phyloP scores from a whole-genome alignment of 2,329 filamentous ascomycete species.

The Aphanocladium album region DNA sequence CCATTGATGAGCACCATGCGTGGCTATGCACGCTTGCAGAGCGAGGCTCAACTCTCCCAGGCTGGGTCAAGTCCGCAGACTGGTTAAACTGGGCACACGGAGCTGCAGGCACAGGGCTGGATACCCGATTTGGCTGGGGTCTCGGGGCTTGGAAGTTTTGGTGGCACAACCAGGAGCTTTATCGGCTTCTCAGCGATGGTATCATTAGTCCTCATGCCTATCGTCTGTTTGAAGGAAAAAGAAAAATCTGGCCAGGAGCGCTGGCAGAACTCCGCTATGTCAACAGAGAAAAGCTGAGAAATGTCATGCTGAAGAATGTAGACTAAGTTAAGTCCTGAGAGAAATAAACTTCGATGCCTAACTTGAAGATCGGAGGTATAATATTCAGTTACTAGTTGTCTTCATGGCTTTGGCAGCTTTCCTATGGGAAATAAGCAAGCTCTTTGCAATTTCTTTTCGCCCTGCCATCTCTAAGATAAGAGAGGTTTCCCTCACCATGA shows the following conservation, averaged over 20 bases:
- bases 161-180: conserved; percentile 33
- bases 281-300: not conserved
- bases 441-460: too few species aligned
- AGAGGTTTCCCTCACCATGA: too few species aligned
- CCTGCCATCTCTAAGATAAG: too few species aligned
- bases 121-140: conserved; percentile 37
- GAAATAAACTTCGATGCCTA: not conserved
- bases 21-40: conserved; percentile 27
- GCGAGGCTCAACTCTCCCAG: conserved; percentile 22
- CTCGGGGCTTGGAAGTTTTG: conserved; percentile 37
- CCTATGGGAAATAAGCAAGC: too few species aligned
- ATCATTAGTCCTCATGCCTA: conserved; percentile 37
- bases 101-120: conserved; percentile 37
- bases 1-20: conserved; percentile 28
- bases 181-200: conserved; percentile 32
- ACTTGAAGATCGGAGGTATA: not conserved
- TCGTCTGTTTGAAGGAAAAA: conserved; percentile 36
- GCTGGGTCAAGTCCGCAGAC: conserved; percentile 26
- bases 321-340: too few species aligned
- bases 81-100: conserved; percentile 37
- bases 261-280: conserved; percentile 17
- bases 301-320: not conserved
- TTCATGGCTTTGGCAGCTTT: not conserved
- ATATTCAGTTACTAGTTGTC: not conserved
- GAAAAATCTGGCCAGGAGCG: conserved; percentile 36